Conservation (phyloP, 2,329 filamentous ascomycete genomes). For the Exserohilum rostratum region DNA sequence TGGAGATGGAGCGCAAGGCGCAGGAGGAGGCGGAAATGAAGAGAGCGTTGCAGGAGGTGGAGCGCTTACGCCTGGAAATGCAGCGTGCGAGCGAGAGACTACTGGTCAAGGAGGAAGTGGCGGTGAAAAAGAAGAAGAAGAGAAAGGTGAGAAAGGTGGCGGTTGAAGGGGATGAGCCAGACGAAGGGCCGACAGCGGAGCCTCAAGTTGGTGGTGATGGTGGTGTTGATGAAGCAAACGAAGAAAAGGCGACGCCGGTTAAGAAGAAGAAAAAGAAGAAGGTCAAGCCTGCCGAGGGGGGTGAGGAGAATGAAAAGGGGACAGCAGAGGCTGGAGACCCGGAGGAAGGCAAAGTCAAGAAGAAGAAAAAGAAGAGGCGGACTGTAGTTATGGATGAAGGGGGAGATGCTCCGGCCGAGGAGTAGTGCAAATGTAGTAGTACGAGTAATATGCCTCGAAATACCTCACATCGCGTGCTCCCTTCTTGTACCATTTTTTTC, state of each 20-base stretch:
- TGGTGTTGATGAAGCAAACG: conserved; percentile 13
- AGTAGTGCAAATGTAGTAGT: not conserved
- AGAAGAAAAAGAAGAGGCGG: conserved; percentile 52
- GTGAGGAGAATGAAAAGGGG: conserved; percentile 7
- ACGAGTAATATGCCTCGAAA: not conserved
- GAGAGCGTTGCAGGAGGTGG: conserved; percentile 85
- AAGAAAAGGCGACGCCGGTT: conserved; percentile 19
- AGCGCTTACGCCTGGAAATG: conserved; percentile 86
- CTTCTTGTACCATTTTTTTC: not conserved
- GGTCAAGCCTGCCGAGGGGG: conserved; percentile 36
- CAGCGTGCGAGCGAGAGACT: conserved; percentile 78
- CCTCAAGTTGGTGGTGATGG: conserved; percentile 21
- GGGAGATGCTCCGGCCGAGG: conserved; percentile 14
- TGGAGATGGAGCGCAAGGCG: conserved; percentile 70
- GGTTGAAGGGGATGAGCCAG: conserved; percentile 59
- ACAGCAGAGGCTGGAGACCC: conserved; percentile 25
- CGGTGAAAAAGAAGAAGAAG: conserved; percentile 68
- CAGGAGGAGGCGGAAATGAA: conserved; percentile 88
- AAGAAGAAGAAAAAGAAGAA: conserved; percentile 55
- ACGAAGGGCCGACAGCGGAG: conserved; percentile 54
- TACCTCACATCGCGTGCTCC: not conserved
- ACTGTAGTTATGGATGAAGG: conserved; percentile 42
- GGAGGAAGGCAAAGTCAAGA: conserved; percentile 45
- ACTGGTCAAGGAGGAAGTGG: conserved; percentile 69
- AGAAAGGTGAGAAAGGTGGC: conserved; percentile 52